Conservation (phyloP, 2,329 filamentous ascomycete species). For the Colletotrichum sp. region DNA sequence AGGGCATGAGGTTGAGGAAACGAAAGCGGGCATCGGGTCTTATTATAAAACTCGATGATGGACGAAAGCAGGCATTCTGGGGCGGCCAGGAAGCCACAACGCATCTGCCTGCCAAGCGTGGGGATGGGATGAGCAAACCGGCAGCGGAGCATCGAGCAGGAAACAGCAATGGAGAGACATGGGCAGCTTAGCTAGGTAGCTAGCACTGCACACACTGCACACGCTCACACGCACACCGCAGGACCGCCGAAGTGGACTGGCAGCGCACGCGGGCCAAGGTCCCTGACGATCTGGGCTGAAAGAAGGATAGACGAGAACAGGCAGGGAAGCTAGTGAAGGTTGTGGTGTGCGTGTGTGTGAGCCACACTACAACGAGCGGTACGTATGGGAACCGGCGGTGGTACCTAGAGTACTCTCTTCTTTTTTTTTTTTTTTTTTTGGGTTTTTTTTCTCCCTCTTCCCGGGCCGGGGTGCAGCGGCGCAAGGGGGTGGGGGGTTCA, state of each 20-base stretch:
- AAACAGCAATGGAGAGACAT: constrained; percentile 11
- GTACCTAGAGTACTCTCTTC: neutral
- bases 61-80: constrained; percentile 10
- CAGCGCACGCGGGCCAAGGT: constrained; percentile 17
- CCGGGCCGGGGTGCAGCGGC: too few species aligned
- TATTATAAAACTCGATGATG: constrained; percentile 20
- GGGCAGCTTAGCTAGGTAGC: neutral
- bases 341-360: neutral
- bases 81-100: neutral
- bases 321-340: neutral
- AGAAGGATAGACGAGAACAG: constrained; percentile 9
- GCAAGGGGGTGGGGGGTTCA: too few species aligned
- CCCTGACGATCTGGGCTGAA: constrained; percentile 20
- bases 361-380: neutral
- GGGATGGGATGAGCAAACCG: constrained; percentile 16
- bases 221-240: neutral
- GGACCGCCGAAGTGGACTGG: neutral
- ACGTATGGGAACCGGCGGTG: neutral
- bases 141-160: constrained; percentile 1
- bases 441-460: too few species aligned
- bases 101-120: constrained; percentile 18
- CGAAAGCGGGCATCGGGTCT: constrained; percentile 16
- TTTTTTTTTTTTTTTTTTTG: neutral
- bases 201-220: neutral
- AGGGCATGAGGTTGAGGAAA: constrained; percentile 2